Conservation (phyloP, 306 rosid genomes). For the Lagenaria siceraria region DNA sequence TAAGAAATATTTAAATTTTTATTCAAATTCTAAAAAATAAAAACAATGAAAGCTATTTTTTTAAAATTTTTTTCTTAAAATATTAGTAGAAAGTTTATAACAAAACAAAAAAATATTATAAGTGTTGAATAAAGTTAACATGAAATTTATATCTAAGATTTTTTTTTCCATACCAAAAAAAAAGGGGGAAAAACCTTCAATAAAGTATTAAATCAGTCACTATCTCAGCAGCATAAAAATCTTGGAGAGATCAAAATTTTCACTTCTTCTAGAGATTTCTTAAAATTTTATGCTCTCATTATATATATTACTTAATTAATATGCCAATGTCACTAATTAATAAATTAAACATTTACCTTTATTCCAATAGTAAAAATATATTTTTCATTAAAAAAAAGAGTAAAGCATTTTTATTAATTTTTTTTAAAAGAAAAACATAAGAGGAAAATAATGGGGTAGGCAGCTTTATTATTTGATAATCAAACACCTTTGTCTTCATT, state of each 20-base stretch:
- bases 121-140: background rate
- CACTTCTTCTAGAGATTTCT: background rate
- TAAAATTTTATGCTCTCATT: background rate
- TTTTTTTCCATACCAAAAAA: background rate
- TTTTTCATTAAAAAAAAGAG: no score
- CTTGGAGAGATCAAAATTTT: background rate
- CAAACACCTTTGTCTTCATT: background rate
- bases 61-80: no score
- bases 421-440: background rate
- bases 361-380: background rate
- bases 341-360: background rate
- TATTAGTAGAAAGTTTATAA: no score
- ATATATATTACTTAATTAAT: background rate
- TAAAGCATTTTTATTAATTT: background rate
- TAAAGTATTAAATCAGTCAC: background rate
- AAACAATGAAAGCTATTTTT: no score
- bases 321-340: background rate
- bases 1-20: no score
- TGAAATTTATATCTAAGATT: background rate
- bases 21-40: no score
- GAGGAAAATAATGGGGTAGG: slow-evolving; percentile 5
- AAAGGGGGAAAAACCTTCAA: background rate
- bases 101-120: background rate
- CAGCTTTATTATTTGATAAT: slow-evolving; percentile 5
- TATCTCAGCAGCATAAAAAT: slow-evolving; percentile 1